Evolutionary conservation across 2,329 filamentous ascomycete species (phyloP), one percentile per base, ranked within the genome.

Genomic region (Stachybotrys chartarum): DNA sequence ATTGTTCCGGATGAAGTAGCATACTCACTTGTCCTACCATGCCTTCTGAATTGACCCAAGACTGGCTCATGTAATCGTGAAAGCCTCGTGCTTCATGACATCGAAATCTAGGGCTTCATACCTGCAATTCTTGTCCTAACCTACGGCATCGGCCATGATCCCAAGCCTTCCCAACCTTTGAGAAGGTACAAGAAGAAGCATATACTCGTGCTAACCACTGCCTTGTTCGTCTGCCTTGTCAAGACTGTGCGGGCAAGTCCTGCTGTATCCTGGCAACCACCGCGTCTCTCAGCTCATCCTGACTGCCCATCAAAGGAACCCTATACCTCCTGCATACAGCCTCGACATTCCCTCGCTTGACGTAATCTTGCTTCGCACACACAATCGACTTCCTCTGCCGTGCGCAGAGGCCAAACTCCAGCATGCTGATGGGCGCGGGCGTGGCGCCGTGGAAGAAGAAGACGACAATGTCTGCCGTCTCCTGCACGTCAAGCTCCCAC

Each of bases 401-500:
- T 3, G 77, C 76, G 51, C 71, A 78, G 5, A 87, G 68, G 0
- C 84, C 84, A 17, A 87, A 66, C 68, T 87, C 84, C 49, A 87
- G 67, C 62, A 87, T 66, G 39, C 78, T 83, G 30, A 86, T 74
- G 1, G 81, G 80, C 7, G 82, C 81, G 50, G 73, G 69, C 0
- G 80, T 83, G 3, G 59, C 68, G 1, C 74, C 70, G 50, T 81
- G 75, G 55, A 86, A 82, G 64, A 80, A 83, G 54, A 87, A 71
- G 30, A 79, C 78, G 7, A 86, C 69, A 6, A 86, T 62, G 60
- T 78, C 74, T 0, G 80, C 80, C 1, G 59, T 57, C 14, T 81
- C 77, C 59, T 83, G 78, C 66, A 75, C 81, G 16, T 77, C 72
- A 2, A 87, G 72, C 70, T 88, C 85, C 84, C 85, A 87, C 32